Evolutionary conservation across 306 rosid species (phyloP).

Genomic region (Clitoria ternatea): DNA sequence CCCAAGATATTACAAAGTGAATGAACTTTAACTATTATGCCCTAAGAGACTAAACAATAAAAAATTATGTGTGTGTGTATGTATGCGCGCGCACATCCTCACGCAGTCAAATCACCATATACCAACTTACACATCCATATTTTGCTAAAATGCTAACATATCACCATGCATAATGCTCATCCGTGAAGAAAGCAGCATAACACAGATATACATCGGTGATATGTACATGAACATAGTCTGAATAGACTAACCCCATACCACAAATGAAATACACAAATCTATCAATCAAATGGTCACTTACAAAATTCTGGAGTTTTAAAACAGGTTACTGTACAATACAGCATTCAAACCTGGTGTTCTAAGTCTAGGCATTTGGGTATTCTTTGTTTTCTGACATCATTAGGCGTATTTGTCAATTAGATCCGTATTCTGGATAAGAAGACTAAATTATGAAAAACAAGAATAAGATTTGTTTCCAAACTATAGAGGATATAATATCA

Average conservation of each 20-base stretch:
- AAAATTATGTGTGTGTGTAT: no score
- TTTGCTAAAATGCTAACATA: not conserved
- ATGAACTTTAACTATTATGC: not conserved
- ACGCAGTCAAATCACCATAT: not conserved
- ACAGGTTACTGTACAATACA: not conserved
- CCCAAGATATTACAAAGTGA: constrained; percentile 3
- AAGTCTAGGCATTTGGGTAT: not conserved
- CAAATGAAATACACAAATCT: not conserved
- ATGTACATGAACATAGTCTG: not conserved
- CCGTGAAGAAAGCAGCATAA: constrained; percentile 4
- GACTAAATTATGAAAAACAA: not conserved
- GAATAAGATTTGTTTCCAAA: not conserved
- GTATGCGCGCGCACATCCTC: no score
- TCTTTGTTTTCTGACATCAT: not conserved
- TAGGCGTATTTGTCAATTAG: not conserved
- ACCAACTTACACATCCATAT: constrained; percentile 7
- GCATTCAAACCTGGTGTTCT: not conserved
- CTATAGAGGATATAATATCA: no score
- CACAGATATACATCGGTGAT: not conserved
- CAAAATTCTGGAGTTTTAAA: not conserved
- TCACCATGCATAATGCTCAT: not conserved
- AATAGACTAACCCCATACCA: not conserved
- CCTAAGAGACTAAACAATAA: not conserved
- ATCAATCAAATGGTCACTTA: not conserved
- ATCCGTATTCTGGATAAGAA: not conserved